Conservation (phyloP, 306 rosid genomes). For the Abrus pulchellus region DNA sequence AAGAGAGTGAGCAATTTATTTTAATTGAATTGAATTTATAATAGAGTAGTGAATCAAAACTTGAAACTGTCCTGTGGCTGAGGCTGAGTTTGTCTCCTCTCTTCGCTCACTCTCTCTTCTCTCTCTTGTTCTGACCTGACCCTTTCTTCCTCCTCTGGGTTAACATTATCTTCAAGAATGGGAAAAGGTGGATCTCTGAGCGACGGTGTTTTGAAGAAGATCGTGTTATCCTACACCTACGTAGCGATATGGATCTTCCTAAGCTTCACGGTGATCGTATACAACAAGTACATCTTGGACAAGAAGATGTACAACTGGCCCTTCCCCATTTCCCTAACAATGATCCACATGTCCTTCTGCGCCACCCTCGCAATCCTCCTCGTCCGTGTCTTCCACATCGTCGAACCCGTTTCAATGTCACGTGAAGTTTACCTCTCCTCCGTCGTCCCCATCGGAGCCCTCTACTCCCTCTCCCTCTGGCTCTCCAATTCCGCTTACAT, state of each 20-base stretch:
- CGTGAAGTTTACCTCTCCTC: slow-evolving; percentile 76
- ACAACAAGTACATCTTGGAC: slow-evolving; percentile 97
- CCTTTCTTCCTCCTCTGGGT: background rate
- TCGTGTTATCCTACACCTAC: slow-evolving; percentile 80
- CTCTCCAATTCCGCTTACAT: slow-evolving; percentile 93
- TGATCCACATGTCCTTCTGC: slow-evolving; percentile 97
- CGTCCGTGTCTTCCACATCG: slow-evolving; percentile 72
- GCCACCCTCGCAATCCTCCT: slow-evolving; percentile 75
- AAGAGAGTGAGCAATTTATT: no score
- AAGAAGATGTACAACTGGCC: slow-evolving; percentile 95
- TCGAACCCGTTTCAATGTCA: slow-evolving; percentile 82
- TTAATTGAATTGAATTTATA: no score
- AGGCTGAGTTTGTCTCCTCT: background rate
- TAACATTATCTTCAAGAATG: slow-evolving; percentile 47
- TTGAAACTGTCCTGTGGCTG: background rate
- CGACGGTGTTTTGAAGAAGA: slow-evolving; percentile 82
- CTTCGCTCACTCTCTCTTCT: background rate
- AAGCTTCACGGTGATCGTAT: slow-evolving; percentile 87
- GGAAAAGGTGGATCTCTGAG: slow-evolving; percentile 83
- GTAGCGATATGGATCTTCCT: slow-evolving; percentile 92
- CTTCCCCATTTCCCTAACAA: slow-evolving; percentile 88
- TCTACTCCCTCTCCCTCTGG: slow-evolving; percentile 87
- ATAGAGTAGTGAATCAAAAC: no score
- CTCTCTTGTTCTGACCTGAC: slow-evolving; percentile 9
- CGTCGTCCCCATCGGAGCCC: slow-evolving; percentile 90